Conservation (phyloP, 371 early-diverging fungal species). For the Mucor mucedo region DNA sequence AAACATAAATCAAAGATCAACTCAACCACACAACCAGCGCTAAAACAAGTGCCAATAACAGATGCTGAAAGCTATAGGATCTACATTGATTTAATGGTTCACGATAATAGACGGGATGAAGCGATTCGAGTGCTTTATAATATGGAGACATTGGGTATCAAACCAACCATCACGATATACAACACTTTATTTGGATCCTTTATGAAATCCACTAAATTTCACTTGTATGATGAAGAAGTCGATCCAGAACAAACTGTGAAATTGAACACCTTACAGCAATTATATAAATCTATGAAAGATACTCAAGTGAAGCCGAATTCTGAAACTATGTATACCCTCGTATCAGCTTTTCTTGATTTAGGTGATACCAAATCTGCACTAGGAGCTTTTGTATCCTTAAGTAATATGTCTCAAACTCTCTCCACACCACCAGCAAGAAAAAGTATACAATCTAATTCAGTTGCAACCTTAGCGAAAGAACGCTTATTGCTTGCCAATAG, state of each 20-base stretch:
- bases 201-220: slow-evolving; percentile 18
- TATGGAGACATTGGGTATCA: slow-evolving; percentile 27
- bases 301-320: slow-evolving; percentile 44
- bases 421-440: not conserved
- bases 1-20: slow-evolving; percentile 4
- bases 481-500: slow-evolving; percentile 3
- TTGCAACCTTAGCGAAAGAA: slow-evolving; percentile 28
- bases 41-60: slow-evolving; percentile 27
- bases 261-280: slow-evolving; percentile 16
- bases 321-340: slow-evolving; percentile 53
- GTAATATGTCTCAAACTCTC: slow-evolving; percentile 13
- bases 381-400: slow-evolving; percentile 51
- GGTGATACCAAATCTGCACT: slow-evolving; percentile 53
- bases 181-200: slow-evolving; percentile 43
- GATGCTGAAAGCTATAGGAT: slow-evolving; percentile 46
- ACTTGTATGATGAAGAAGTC: not conserved
- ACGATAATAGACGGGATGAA: slow-evolving; percentile 21
- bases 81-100: slow-evolving; percentile 37
- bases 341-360: slow-evolving; percentile 61
- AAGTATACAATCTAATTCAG: slow-evolving; percentile 17
- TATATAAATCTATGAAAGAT: slow-evolving; percentile 38
- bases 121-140: slow-evolving; percentile 26
- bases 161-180: slow-evolving; percentile 40
- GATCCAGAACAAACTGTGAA: slow-evolving; percentile 2
- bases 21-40: not conserved